Evolutionary conservation across 2,329 filamentous ascomycete genomes (phyloP).

Genomic region (Eutypella sp.): DNA sequence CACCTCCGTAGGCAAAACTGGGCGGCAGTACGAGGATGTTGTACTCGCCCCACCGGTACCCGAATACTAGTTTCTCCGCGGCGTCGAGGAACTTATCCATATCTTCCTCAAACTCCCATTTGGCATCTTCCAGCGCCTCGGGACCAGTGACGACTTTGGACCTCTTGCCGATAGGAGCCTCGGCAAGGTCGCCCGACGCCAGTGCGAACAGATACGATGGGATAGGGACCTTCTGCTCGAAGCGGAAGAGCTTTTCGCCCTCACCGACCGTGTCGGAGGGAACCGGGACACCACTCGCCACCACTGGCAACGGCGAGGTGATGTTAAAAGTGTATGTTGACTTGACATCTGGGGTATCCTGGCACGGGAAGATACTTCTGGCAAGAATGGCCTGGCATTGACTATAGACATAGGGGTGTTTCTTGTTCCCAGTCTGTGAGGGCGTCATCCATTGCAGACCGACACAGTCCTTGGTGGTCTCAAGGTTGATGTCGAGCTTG

Average conservation of each 20-base stretch:
- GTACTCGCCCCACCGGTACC: slow-evolving; percentile 92
- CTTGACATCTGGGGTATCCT: slow-evolving; percentile 96
- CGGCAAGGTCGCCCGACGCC: slow-evolving; percentile 77
- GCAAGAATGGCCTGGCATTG: slow-evolving; percentile 97
- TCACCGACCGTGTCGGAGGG: slow-evolving; percentile 41
- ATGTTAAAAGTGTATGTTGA: slow-evolving; percentile 90
- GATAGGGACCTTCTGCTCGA: slow-evolving; percentile 87
- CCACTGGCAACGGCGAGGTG: slow-evolving; percentile 79
- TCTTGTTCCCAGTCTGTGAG: slow-evolving; percentile 90
- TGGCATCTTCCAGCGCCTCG: slow-evolving; percentile 75
- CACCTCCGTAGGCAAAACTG: slow-evolving; percentile 81
- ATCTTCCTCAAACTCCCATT: slow-evolving; percentile 87
- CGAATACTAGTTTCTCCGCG: slow-evolving; percentile 75
- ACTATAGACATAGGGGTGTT: slow-evolving; percentile 95
- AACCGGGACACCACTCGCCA: slow-evolving; percentile 74
- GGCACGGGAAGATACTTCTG: slow-evolving; percentile 89
- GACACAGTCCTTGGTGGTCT: slow-evolving; percentile 84
- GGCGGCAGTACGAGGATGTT: slow-evolving; percentile 88
- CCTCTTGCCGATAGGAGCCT: slow-evolving; percentile 79
- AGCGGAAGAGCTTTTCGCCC: slow-evolving; percentile 67
- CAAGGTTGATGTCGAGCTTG: slow-evolving; percentile 59
- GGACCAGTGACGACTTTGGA: slow-evolving; percentile 84
- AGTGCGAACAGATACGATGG: slow-evolving; percentile 94
- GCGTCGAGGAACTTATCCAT: slow-evolving; percentile 89
- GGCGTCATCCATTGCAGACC: slow-evolving; percentile 94